A percentile compares a stretch with the other conserved stretches of the same genome.
phyloP scores from a whole-genome alignment of 2,329 filamentous ascomycete genomes.

The Paecilomyces fulvus region DNA sequence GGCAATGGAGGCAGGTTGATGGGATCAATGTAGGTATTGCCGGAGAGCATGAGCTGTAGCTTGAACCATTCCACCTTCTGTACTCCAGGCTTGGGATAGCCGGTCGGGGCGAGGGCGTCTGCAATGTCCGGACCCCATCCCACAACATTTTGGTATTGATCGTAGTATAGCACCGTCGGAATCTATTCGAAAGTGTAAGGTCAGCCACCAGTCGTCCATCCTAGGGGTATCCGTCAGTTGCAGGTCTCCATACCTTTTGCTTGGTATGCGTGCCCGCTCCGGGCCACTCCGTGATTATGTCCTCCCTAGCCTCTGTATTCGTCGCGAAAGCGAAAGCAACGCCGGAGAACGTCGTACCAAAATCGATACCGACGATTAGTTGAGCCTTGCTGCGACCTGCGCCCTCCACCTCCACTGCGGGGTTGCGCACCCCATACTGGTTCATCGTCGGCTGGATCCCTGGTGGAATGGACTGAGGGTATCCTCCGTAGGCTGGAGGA shows the following conservation, averaged over 20 bases:
- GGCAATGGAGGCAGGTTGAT: conserved; percentile 97
- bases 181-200: conserved; percentile 53
- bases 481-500: conserved; percentile 38
- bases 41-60: conserved; percentile 95
- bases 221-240: conserved; percentile 4
- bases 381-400: conserved; percentile 88
- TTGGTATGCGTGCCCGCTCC: conserved; percentile 96
- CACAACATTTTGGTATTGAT: conserved; percentile 99
- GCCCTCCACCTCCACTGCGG: conserved; percentile 66
- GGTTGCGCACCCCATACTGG: conserved; percentile 19
- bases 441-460: conserved; percentile 19
- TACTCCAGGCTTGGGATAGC: conserved; percentile 93
- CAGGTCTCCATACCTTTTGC: conserved; percentile 65
- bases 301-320: conserved; percentile 94
- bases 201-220: conserved; percentile 3
- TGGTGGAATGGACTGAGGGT: conserved; percentile 26
- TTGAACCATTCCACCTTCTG: conserved; percentile 99
- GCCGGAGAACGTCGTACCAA: conserved; percentile 96
- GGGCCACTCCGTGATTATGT: conserved; percentile 98
- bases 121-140: conserved; percentile 98
- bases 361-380: conserved; percentile 97
- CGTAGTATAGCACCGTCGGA: conserved; percentile 97
- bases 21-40: conserved; percentile 97
- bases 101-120: conserved; percentile 89
- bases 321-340: conserved; percentile 90